Conservation (phyloP, 1,284 basidiomycete genomes). For the Trichosporon coremiiforme region DNA sequence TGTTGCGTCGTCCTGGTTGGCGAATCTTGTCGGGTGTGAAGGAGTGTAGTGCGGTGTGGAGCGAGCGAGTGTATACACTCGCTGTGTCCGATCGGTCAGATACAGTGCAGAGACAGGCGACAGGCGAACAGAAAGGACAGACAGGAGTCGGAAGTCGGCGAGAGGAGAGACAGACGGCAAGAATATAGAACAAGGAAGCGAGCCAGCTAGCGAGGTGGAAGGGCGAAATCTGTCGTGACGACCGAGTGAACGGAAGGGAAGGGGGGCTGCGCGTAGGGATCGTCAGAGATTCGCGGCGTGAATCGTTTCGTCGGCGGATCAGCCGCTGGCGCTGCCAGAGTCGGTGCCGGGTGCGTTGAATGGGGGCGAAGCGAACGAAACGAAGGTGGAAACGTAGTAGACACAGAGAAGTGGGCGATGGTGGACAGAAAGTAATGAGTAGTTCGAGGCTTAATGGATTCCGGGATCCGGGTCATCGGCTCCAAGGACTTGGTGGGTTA, state of each 20-base stretch:
- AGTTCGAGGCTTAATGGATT: too few species aligned
- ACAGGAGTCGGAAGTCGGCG: background rate
- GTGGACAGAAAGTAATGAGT: too few species aligned
- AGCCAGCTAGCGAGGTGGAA: background rate
- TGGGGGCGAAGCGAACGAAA: background rate
- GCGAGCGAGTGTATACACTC: background rate
- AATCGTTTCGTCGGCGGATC: background rate
- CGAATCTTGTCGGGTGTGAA: background rate
- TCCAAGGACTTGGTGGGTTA: too few species aligned
- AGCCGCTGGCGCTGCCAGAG: too few species aligned
- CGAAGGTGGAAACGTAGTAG: background rate
- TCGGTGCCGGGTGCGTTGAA: too few species aligned
- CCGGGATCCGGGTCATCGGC: too few species aligned
- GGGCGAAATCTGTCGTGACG: background rate
- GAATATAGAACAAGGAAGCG: background rate
- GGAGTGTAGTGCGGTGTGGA: background rate
- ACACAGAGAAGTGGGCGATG: background rate
- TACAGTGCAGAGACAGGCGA: background rate
- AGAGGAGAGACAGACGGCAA: background rate
- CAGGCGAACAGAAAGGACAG: background rate
- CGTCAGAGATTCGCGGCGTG: background rate
- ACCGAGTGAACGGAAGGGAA: background rate
- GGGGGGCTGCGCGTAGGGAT: background rate
- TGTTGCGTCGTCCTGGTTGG: background rate
- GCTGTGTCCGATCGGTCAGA: too few species aligned